phyloP scores from a whole-genome alignment of 2,329 filamentous ascomycete genomes.

The Calonectria fujianensis region DNA sequence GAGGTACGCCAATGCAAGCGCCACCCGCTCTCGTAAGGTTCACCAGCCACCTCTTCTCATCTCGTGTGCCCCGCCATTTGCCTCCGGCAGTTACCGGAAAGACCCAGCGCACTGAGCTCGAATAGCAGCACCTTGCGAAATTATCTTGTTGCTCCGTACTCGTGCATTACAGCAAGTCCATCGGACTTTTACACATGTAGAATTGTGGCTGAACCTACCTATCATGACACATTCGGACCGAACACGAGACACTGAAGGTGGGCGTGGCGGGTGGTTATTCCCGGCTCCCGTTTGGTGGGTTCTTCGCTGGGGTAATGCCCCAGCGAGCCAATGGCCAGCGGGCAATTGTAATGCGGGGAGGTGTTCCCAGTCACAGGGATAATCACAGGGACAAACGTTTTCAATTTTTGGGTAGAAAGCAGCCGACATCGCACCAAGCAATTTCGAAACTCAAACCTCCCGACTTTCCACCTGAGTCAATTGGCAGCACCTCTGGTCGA shows the following conservation, averaged over 20 bases:
- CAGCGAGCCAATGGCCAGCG: conserved; percentile 42
- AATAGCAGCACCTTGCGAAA: neutral
- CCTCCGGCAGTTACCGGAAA: neutral
- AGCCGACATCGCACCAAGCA: conserved; percentile 57
- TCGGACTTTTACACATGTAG: neutral
- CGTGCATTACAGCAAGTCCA: neutral
- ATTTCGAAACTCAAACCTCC: conserved; percentile 44
- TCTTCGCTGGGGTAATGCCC: conserved; percentile 24
- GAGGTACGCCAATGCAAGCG: neutral
- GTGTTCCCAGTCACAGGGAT: conserved; percentile 58
- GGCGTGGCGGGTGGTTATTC: conserved; percentile 22
- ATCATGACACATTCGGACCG: neutral
- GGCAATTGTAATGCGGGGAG: conserved; percentile 56
- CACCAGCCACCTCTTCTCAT: conserved; percentile 16
- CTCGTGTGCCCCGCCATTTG: neutral
- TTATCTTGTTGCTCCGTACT: neutral
- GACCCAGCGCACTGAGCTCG: neutral
- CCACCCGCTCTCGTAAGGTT: conserved; percentile 15
- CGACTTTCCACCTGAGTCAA: conserved; percentile 28
- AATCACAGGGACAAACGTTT: conserved; percentile 57
- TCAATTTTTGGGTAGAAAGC: conserved; percentile 51
- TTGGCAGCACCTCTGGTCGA: conserved; percentile 25
- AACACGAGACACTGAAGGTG: neutral
- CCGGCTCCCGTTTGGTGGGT: conserved; percentile 39
- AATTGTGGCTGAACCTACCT: neutral